These are phyloP conservation scores for Fusarium sororula DNA, from an alignment of 2,329 filamentous ascomycete genomes.

Conservation along the genomic window DNA sequence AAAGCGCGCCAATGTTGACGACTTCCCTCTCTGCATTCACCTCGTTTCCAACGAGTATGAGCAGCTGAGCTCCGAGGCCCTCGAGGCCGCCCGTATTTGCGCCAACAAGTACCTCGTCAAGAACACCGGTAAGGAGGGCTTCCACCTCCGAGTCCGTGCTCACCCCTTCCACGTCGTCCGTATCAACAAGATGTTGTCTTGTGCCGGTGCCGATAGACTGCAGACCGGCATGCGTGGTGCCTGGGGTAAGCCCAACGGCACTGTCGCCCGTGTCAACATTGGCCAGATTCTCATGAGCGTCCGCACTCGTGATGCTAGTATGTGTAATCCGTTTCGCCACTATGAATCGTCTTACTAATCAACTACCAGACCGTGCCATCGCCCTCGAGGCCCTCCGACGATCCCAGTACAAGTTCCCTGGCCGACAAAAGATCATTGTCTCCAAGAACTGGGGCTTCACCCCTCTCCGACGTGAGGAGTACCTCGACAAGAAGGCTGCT, in stretches of 20 bases:
- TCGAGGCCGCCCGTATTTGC: conserved; percentile 99
- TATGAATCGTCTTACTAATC: conserved; percentile 41
- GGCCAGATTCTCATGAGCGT: conserved; percentile 98
- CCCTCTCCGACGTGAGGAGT: conserved; percentile 96
- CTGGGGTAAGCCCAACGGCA: conserved; percentile 99
- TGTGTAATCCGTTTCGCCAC: conserved; percentile 49
- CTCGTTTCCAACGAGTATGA: conserved; percentile 99
- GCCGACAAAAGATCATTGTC: conserved; percentile 99
- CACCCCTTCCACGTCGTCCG: conserved; percentile 99
- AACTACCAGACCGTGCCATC: conserved; percentile 75
- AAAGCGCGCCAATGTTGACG: conserved; percentile 98
- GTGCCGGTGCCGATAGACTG: conserved; percentile 99
- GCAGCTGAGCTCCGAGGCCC: conserved; percentile 99
- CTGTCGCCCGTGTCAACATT: conserved; percentile 99
- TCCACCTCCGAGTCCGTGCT: conserved; percentile 82
- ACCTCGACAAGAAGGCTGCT: conserved; percentile 92
- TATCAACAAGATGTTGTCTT: conserved; percentile 99
- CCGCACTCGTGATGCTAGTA: conserved; percentile 93
- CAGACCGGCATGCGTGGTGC: conserved; percentile 99
- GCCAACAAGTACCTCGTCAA: conserved; percentile 97
- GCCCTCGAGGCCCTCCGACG: conserved; percentile 99
- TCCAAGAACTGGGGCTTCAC: conserved; percentile 99
- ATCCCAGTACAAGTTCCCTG: conserved; percentile 99
- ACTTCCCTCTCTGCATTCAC: conserved; percentile 99
- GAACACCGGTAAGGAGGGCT: conserved; percentile 75